A percentile compares a stretch with the other conserved stretches of the same genome.
Evolutionary conservation across 495 filamentous ascomycete genomes (phyloP).

Genomic region (Chaetomium cochliodes): DNA sequence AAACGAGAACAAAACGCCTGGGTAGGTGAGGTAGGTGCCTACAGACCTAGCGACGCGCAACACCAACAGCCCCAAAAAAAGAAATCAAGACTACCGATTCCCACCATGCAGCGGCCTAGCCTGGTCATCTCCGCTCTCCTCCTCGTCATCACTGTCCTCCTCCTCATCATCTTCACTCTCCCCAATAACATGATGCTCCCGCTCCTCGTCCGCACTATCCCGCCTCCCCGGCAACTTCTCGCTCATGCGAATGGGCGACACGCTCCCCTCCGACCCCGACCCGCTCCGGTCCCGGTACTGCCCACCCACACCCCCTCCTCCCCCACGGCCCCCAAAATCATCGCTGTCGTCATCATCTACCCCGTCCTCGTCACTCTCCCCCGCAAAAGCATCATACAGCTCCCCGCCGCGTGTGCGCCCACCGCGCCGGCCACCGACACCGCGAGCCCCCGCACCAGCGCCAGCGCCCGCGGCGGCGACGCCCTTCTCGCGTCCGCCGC

Average conservation of each 20-base stretch:
- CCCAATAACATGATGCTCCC: slow-evolving; percentile 39
- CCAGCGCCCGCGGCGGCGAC: slow-evolving; percentile 1
- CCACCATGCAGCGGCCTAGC: slow-evolving; percentile 21
- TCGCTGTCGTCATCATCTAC: slow-evolving; percentile 7
- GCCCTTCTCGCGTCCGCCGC: slow-evolving; percentile 27
- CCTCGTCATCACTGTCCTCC: slow-evolving; percentile 30
- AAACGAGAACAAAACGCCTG: neutral
- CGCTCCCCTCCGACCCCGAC: slow-evolving; percentile 6
- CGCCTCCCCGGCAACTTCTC: slow-evolving; percentile 24
- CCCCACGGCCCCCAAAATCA: slow-evolving; percentile 16
- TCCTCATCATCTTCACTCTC: slow-evolving; percentile 28
- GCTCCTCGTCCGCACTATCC: slow-evolving; percentile 38
- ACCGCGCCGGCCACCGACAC: slow-evolving; percentile 17
- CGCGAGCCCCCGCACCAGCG: neutral
- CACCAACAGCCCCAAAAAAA: neutral
- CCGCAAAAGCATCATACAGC: slow-evolving; percentile 92
- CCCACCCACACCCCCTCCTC: slow-evolving; percentile 9
- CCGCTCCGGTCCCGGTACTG: slow-evolving; percentile 24
- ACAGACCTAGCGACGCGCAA: neutral
- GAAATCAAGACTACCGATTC: neutral
- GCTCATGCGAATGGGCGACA: slow-evolving; percentile 14
- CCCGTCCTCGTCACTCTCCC: slow-evolving; percentile 52
- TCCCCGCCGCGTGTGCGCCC: slow-evolving; percentile 68
- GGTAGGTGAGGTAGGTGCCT: too few species aligned
- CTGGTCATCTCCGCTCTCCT: slow-evolving; percentile 28